These are phyloP conservation scores for Plasmodium billcollinsi DNA, from an alignment of 169 alveolate genomes.

Conservation along the genomic window DNA sequence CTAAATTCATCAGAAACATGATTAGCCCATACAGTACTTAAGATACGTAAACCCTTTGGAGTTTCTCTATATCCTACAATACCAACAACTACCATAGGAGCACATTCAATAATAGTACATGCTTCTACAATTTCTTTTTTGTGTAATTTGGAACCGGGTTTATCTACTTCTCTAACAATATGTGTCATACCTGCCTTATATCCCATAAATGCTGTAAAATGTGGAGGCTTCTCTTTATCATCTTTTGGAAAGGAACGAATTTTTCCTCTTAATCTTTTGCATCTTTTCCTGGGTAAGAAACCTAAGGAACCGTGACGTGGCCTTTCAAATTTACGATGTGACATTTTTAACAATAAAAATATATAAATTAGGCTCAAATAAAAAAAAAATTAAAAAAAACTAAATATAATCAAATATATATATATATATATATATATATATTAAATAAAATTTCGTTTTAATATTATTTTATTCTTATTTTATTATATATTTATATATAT, in stretches of 20 bases:
- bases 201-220: slow-evolving; percentile 99
- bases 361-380: neutral
- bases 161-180: slow-evolving; percentile 98
- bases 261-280: slow-evolving; percentile 93
- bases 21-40: slow-evolving; percentile 99
- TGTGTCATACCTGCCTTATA: slow-evolving; percentile 99
- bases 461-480: too few species aligned
- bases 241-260: slow-evolving; percentile 98
- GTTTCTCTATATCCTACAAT: slow-evolving; percentile 99
- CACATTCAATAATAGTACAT: slow-evolving; percentile 98
- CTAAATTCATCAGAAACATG: slow-evolving; percentile 97
- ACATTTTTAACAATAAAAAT: slow-evolving; percentile 89
- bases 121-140: slow-evolving; percentile 99
- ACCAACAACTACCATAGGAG: slow-evolving; percentile 99
- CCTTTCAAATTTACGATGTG: slow-evolving; percentile 99
- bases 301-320: slow-evolving; percentile 99
- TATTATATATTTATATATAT: too few species aligned
- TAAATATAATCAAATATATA: neutral
- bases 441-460: neutral
- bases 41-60: slow-evolving; percentile 99
- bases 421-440: neutral
- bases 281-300: slow-evolving; percentile 98
- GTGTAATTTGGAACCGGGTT: slow-evolving; percentile 98
- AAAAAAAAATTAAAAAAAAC: neutral
- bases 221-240: slow-evolving; percentile 95